Conservation (phyloP, 257 asterid species). For the Petunia axillaris region DNA sequence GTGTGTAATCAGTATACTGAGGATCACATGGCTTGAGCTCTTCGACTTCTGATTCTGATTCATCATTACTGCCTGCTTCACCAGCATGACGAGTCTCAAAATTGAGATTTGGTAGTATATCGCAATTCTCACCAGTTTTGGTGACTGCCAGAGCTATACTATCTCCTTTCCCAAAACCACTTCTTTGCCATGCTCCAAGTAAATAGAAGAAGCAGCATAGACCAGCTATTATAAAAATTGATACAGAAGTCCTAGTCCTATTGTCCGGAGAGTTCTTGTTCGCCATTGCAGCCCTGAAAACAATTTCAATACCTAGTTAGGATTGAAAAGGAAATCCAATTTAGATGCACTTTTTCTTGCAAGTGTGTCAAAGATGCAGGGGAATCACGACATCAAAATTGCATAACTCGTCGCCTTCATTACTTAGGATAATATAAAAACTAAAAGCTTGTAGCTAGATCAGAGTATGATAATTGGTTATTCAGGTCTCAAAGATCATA, state of each 20-base stretch:
- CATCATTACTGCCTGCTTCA: conserved; percentile 65
- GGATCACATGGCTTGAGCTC: conserved; percentile 65
- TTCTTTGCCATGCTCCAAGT: conserved; percentile 97
- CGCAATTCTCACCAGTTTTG: conserved; percentile 68
- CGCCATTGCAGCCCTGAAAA: conserved; percentile 75
- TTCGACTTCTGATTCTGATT: conserved; percentile 50
- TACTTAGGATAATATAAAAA: not conserved
- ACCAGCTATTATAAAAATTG: conserved; percentile 84
- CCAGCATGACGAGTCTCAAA: conserved; percentile 86
- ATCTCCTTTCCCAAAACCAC: conserved; percentile 95
- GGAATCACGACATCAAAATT: not conserved
- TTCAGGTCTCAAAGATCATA: not conserved
- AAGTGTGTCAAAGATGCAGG: not conserved
- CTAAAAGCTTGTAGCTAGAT: not conserved
- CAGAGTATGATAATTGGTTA: not conserved
- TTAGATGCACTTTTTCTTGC: not conserved
- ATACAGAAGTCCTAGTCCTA: conserved; percentile 80
- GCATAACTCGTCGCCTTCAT: not conserved
- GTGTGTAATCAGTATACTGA: conserved; percentile 84
- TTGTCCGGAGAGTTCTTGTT: conserved; percentile 70
- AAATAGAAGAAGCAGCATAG: conserved; percentile 93
- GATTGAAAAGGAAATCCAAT: conserved; percentile 3
- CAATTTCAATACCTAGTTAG: conserved; percentile 32
- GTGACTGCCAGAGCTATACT: conserved; percentile 81
- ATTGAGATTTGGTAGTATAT: conserved; percentile 72